phyloP scores from a whole-genome alignment of 2,329 filamentous ascomycete genomes.

The Mycosphaerella sp. region DNA sequence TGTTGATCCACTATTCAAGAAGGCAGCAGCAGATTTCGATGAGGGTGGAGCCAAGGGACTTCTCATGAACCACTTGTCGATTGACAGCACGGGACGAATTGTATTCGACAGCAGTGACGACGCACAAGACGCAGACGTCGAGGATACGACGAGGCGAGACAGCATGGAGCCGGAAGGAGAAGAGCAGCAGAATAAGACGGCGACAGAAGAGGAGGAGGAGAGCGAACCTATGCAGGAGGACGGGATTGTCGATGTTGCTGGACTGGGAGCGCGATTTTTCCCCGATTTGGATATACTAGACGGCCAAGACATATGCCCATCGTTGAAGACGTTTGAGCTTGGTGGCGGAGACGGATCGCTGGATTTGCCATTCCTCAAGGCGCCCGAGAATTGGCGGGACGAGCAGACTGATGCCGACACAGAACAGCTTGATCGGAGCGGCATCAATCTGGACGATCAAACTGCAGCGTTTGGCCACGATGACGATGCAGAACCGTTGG shows the following conservation, averaged over 20 bases:
- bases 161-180: slow-evolving; percentile 41
- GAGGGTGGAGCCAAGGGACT: slow-evolving; percentile 95
- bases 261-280: slow-evolving; percentile 76
- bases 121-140: slow-evolving; percentile 47
- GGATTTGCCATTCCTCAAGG: slow-evolving; percentile 87
- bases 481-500: slow-evolving; percentile 66
- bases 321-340: slow-evolving; percentile 86
- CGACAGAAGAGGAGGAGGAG: slow-evolving; percentile 26
- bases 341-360: slow-evolving; percentile 77
- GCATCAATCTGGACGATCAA: slow-evolving; percentile 42
- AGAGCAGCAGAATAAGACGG: slow-evolving; percentile 41
- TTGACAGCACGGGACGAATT: slow-evolving; percentile 84
- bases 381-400: slow-evolving; percentile 71
- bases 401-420: slow-evolving; percentile 51
- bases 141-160: slow-evolving; percentile 30
- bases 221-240: slow-evolving; percentile 44
- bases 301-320: slow-evolving; percentile 87
- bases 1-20: slow-evolving; percentile 98
- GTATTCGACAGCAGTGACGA: slow-evolving; percentile 99
- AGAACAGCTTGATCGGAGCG: slow-evolving; percentile 44
- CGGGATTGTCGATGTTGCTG: slow-evolving; percentile 70
- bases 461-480: slow-evolving; percentile 49
- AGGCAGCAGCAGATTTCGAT: slow-evolving; percentile 95
- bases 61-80: slow-evolving; percentile 91
- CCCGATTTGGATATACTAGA: slow-evolving; percentile 71